Percentiles rank a stretch among this genome's conserved stretches.
Evolutionary conservation across 169 alveolate species (phyloP).

Genomic region (Neospora caninum): DNA sequence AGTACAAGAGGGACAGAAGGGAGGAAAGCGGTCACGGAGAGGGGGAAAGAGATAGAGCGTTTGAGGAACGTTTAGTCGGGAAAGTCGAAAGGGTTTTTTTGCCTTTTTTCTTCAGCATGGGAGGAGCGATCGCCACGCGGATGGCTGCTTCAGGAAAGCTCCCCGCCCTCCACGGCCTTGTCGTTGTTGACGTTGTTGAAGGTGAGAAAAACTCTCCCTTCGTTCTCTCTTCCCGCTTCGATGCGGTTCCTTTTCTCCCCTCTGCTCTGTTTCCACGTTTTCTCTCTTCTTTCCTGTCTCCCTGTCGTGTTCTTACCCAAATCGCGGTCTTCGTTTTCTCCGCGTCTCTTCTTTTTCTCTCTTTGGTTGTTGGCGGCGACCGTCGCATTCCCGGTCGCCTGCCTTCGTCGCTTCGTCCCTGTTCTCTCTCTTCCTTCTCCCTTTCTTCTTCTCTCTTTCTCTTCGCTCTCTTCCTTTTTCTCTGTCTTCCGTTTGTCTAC

Average conservation of each 20-base stretch:
- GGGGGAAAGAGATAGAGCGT: background rate
- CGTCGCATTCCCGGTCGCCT: background rate
- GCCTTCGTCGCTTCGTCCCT: background rate
- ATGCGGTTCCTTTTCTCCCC: background rate
- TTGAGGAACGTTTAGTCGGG: background rate
- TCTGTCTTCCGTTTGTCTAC: background rate
- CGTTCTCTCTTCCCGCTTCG: too few species aligned
- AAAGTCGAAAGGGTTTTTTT: background rate
- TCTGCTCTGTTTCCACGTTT: background rate
- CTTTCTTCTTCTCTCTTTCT: background rate
- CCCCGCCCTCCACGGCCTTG: slow-evolving; percentile 76
- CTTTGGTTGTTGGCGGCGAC: background rate
- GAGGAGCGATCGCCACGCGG: slow-evolving; percentile 67
- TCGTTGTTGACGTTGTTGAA: slow-evolving; percentile 89
- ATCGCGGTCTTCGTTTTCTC: too few species aligned
- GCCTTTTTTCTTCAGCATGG: slow-evolving; percentile 57
- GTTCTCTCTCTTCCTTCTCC: background rate
- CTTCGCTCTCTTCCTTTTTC: background rate
- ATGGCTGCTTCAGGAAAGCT: slow-evolving; percentile 66
- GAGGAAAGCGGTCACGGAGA: background rate
- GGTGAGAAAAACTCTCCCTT: slow-evolving; percentile 13
- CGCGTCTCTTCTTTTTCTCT: background rate
- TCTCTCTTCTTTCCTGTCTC: too few species aligned
- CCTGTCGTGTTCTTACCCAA: too few species aligned
- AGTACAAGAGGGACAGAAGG: background rate